Percentiles rank a stretch among this genome's conserved stretches.
Evolutionary conservation across 2,329 filamentous ascomycete species (phyloP).

Genomic region (Penicillium sclerotiorum): DNA sequence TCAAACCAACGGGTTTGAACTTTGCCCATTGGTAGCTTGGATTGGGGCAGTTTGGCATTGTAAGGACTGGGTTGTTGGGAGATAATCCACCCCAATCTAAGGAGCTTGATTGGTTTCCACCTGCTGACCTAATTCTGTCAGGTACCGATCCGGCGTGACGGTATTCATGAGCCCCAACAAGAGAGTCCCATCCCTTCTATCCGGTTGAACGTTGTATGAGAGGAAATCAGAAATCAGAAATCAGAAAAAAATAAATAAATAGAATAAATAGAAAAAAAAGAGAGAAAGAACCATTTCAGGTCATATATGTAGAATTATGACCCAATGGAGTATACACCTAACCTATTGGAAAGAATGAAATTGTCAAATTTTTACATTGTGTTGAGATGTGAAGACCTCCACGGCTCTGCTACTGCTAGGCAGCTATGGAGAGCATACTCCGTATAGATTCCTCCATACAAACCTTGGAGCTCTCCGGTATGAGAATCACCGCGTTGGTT

Average conservation of each 20-base stretch:
- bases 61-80: constrained; percentile 8
- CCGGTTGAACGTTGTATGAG: constrained; percentile 1
- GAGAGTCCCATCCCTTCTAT: constrained; percentile 5
- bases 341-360: too few relatives aligned
- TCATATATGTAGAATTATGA: not conserved
- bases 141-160: constrained; percentile 7
- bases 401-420: too few relatives aligned
- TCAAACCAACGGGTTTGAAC: not conserved
- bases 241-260: too few relatives aligned
- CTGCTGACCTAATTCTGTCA: constrained; percentile 1
- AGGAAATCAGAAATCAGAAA: too few relatives aligned
- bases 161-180: constrained; percentile 12
- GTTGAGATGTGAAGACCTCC: not conserved
- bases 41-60: not conserved
- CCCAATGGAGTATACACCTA: too few relatives aligned
- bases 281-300: not conserved
- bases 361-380: not conserved
- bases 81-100: not conserved
- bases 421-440: too few relatives aligned
- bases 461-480: too few relatives aligned
- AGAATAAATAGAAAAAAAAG: not conserved
- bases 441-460: too few relatives aligned
- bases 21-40: constrained; percentile 1
- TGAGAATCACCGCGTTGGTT: too few relatives aligned
- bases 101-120: not conserved